phyloP scores from a whole-genome alignment of 768 basidiomycete genomes.

The Leccinum pellstonianum region DNA sequence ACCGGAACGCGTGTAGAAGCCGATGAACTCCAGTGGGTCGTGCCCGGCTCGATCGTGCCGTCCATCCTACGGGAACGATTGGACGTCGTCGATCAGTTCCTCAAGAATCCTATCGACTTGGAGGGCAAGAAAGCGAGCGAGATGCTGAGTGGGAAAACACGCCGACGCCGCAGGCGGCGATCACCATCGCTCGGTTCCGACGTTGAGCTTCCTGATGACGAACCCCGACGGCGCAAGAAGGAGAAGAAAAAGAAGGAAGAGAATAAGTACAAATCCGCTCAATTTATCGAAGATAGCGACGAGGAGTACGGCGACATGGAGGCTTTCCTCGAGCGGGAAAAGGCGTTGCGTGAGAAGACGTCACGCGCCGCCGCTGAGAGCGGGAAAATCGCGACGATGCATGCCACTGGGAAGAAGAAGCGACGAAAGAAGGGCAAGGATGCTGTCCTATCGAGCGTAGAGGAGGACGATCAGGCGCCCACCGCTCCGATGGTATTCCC shows the following conservation, averaged over 20 bases:
- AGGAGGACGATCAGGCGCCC: conserved; percentile 27
- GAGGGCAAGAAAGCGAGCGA: conserved; percentile 73
- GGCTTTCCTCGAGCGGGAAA: conserved; percentile 78
- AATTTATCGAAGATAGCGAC: conserved; percentile 92
- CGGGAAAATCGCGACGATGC: conserved; percentile 44
- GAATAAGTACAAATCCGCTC: conserved; percentile 80
- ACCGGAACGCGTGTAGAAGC: conserved; percentile 41
- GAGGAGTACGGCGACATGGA: conserved; percentile 79
- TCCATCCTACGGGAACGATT: conserved; percentile 65
- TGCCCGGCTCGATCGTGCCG: conserved; percentile 71
- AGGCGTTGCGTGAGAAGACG: conserved; percentile 53
- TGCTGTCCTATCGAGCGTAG: conserved; percentile 43
- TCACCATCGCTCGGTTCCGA: conserved; percentile 49
- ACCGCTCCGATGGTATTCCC: conserved; percentile 14
- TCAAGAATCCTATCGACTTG: conserved; percentile 77
- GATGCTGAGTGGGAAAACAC: conserved; percentile 64
- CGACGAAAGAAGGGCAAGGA: conserved; percentile 48
- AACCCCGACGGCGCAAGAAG: conserved; percentile 33
- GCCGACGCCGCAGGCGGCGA: conserved; percentile 49
- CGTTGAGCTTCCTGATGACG: conserved; percentile 35
- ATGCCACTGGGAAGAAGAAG: conserved; percentile 53
- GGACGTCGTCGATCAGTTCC: conserved; percentile 79
- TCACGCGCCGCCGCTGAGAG: conserved; percentile 44
- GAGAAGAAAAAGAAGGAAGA: conserved; percentile 63
- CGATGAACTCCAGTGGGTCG: conserved; percentile 80